Evolutionary conservation across 2,329 filamentous ascomycete species (phyloP).

Genomic region (Lomentospora prolificans): DNA sequence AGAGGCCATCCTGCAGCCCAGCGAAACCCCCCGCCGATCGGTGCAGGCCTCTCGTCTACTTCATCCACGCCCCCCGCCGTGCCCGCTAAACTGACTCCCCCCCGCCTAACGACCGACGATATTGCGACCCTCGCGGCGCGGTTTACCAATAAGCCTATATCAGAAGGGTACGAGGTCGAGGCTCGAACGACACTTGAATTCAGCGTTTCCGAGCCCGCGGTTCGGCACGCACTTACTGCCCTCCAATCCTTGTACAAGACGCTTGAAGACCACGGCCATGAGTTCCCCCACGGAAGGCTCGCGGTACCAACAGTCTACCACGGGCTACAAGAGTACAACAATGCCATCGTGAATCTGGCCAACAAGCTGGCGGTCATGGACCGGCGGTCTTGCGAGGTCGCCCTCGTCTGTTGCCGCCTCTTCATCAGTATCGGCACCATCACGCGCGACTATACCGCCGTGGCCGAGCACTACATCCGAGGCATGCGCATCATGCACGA

Average conservation of each 20-base stretch:
- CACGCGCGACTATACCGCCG: conserved; percentile 26
- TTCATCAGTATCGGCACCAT: conserved; percentile 38
- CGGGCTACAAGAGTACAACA: conserved; percentile 31
- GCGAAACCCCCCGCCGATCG: no score
- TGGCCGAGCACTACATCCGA: conserved; percentile 31
- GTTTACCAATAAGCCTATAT: conserved; percentile 32
- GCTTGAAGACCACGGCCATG: conserved; percentile 23
- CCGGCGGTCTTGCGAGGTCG: conserved; percentile 20
- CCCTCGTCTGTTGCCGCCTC: conserved; percentile 35
- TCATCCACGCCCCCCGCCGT: no score
- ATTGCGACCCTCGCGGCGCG: conserved; percentile 25
- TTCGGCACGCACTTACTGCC: conserved; percentile 29
- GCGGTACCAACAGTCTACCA: conserved; percentile 21
- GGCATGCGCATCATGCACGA: conserved; percentile 34
- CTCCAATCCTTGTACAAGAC: conserved; percentile 29
- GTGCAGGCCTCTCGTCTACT: no score
- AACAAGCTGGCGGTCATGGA: conserved; percentile 23
- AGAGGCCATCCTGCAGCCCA: no score
- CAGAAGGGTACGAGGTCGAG: conserved; percentile 26
- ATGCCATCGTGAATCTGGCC: conserved; percentile 29
- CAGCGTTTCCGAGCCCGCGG: conserved; percentile 22
- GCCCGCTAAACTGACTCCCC: conserved; percentile 6
- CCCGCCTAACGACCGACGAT: conserved; percentile 15
- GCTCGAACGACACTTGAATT: conserved; percentile 29
- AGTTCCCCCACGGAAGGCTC: conserved; percentile 16